Conservation (phyloP, 148 eudicot species). For the Silene latifolia region DNA sequence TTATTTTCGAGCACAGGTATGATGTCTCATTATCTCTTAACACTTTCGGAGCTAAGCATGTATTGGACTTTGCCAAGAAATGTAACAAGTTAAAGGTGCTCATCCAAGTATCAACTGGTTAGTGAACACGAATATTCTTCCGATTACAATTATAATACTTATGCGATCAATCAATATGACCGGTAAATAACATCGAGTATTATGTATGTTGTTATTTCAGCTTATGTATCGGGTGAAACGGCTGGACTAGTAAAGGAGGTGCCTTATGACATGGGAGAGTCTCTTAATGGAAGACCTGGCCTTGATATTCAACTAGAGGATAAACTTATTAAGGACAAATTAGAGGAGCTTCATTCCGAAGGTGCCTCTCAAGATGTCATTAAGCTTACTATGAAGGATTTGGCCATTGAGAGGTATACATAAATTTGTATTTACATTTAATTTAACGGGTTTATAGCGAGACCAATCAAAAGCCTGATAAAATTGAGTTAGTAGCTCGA, state of each 20-base stretch:
- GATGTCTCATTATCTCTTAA: conserved; percentile 55
- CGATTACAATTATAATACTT: no score
- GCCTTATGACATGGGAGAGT: conserved; percentile 36
- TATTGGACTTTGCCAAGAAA: conserved; percentile 53
- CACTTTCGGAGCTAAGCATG: conserved; percentile 54
- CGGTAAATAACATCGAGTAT: no score
- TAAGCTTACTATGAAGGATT: conserved; percentile 43
- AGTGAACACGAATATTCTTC: neutral
- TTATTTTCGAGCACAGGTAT: conserved; percentile 28
- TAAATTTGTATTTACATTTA: no score
- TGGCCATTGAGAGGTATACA: conserved; percentile 60
- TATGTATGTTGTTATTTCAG: conserved; percentile 18
- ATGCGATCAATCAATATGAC: no score
- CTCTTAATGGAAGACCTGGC: conserved; percentile 41
- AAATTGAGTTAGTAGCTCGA: no score
- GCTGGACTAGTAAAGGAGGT: conserved; percentile 39
- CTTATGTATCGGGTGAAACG: conserved; percentile 52
- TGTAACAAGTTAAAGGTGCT: conserved; percentile 47
- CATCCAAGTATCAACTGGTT: conserved; percentile 71
- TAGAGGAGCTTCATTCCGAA: conserved; percentile 33
- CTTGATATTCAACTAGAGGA: conserved; percentile 39
- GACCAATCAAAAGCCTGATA: no score
- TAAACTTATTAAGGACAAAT: conserved; percentile 35
- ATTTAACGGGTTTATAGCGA: no score
- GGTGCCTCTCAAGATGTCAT: conserved; percentile 25